Conservation (phyloP, 2,329 filamentous ascomycete species). For the Colletotrichum cereale region DNA sequence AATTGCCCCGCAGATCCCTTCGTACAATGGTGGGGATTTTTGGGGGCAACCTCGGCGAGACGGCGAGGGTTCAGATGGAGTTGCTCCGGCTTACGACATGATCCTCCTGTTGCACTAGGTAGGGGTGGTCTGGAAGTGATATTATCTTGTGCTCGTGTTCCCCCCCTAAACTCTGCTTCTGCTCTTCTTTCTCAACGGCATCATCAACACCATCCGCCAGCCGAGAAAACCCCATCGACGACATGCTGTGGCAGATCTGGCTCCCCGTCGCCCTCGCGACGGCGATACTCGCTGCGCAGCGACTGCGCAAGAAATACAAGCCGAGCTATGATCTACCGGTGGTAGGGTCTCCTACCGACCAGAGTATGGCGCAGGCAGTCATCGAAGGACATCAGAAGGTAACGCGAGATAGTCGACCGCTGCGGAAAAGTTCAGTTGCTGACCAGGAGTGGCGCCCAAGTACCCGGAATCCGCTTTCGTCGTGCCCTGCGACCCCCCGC, state of each 20-base stretch:
- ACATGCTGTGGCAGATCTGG: conserved; percentile 32
- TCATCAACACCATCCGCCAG: too few species aligned
- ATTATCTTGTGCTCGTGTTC: neutral
- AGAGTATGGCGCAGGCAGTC: conserved; percentile 12
- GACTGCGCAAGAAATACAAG: conserved; percentile 18
- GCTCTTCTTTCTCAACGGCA: neutral
- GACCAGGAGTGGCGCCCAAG: neutral
- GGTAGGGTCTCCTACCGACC: conserved; percentile 19
- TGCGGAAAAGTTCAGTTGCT: neutral
- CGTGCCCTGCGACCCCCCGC: conserved; percentile 21
- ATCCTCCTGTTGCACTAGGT: neutral
- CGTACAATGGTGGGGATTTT: neutral
- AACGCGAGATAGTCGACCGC: rapidly evolving
- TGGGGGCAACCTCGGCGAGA: neutral
- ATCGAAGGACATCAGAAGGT: conserved; percentile 26
- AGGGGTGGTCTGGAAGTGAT: neutral
- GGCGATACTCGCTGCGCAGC: neutral
- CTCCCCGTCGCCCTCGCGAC: neutral
- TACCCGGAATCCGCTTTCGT: conserved; percentile 34
- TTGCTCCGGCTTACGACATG: neutral
- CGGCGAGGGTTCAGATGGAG: neutral
- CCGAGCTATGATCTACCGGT: conserved; percentile 21
- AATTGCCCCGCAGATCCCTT: neutral
- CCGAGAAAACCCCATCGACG: neutral
- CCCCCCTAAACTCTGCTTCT: neutral